Conservation (phyloP, 257 asterid species). For the Avicennia marina region DNA sequence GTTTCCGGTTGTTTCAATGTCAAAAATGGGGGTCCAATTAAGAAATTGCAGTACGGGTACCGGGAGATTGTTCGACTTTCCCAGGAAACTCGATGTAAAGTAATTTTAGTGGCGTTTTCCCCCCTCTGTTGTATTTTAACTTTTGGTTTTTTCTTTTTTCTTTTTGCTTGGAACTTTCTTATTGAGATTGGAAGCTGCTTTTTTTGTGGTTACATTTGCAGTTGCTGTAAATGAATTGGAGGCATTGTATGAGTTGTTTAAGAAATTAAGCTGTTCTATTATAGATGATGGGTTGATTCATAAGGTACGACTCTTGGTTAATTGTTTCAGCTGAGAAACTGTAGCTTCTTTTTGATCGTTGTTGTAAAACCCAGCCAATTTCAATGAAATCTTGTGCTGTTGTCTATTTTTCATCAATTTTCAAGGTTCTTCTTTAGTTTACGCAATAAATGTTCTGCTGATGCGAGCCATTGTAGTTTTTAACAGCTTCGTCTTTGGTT, state of each 20-base stretch:
- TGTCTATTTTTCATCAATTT: no score
- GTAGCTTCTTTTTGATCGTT: not conserved
- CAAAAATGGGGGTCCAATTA: not conserved
- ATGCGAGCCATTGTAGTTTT: no score
- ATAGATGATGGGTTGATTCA: constrained; percentile 87
- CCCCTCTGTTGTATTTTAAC: not conserved
- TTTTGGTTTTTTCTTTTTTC: not conserved
- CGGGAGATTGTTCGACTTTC: constrained; percentile 47
- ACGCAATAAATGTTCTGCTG: no score
- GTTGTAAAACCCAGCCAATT: no score
- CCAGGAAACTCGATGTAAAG: constrained; percentile 60
- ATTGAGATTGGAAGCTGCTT: not conserved
- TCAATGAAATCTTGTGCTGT: no score
- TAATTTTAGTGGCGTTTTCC: not conserved
- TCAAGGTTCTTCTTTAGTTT: no score
- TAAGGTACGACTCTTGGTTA: constrained; percentile 43
- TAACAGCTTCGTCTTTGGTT: no score
- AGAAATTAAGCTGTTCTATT: constrained; percentile 72
- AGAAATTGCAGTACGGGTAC: constrained; percentile 22
- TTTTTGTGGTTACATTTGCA: constrained; percentile 25
- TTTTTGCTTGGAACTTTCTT: not conserved
- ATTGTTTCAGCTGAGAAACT: not conserved
- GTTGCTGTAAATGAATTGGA: constrained; percentile 78
- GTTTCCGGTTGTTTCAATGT: constrained; percentile 51
- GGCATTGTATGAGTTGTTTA: constrained; percentile 77